Evolutionary conservation across 371 early-diverging fungal species (phyloP), one percentile per base, ranked within the genome.

Genomic region (Mortierella sp.): DNA sequence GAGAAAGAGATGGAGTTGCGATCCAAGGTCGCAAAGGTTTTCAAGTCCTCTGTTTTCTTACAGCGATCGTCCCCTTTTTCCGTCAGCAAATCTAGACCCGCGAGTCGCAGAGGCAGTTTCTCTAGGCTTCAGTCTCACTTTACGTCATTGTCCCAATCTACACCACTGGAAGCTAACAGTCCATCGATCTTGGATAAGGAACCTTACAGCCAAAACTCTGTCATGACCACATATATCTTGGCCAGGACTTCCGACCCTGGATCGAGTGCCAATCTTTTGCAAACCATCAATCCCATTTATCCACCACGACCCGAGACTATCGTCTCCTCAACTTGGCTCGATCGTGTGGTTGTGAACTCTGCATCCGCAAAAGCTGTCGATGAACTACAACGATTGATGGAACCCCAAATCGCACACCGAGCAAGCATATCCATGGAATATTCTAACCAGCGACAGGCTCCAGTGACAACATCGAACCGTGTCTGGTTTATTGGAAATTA

Each of bases 401-500:
- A 81, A 3, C 59, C 70, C 13, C 76, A 81, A 8, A 52, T 87
- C 70, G 77, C 83, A 68, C 67, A 70, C 40, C 40, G 40, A 24
- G 58, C 32, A 28, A 48, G 16, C 55, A n/a, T 24, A 38, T 10
- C 41, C 15, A 13, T 28, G 24, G n/a, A 28, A 52, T 9, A 48
- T 16, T 28, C 28, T 28, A 28, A 28, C 28, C 28, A 28, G 28
- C 28, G 28, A 28, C 28, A 28, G 28, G 28, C 28, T 28, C 28
- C 28, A 28, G 28, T 28, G 28, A 28, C 2, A 28, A 28, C 59
- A 0, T 70, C 77, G 24, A 86, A 88, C 50, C 86, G 88, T 1
- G 73, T 93, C 19, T 96, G 92, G 92, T 90, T 96, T 75, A 94
- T 95, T 0, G 96, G 97, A 2, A 88, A 92, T 2, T 95, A 92